A percentile compares a stretch with the other conserved stretches of the same genome.
Conservation (phyloP, 2,329 filamentous ascomycete species). For the Ceratocystis cacaofunesta region DNA sequence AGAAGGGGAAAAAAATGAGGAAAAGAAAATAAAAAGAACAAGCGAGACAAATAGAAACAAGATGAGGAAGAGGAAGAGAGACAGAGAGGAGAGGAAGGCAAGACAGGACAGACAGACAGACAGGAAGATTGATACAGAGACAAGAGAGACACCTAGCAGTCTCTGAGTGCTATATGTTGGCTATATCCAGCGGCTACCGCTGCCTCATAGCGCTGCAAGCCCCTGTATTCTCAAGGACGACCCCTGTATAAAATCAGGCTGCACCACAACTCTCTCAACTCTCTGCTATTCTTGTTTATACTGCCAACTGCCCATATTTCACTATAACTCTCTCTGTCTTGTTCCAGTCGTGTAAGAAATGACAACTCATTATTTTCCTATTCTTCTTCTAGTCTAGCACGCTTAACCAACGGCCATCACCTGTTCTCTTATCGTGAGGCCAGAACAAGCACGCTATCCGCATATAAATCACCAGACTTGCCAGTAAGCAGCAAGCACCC, state of each 20-base stretch:
- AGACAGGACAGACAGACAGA: neutral
- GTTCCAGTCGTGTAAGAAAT: neutral
- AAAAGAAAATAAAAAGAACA: conserved; percentile 9
- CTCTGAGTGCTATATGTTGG: too few species aligned
- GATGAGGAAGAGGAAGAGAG: neutral
- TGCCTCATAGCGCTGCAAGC: too few species aligned
- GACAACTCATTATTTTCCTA: neutral
- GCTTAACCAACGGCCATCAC: neutral
- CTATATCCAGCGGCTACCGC: too few species aligned
- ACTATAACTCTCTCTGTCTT: neutral
- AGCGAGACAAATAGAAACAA: neutral
- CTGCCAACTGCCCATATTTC: neutral
- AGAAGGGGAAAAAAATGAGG: neutral
- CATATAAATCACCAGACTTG: neutral
- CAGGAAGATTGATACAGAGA: too few species aligned
- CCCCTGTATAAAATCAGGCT: too few species aligned
- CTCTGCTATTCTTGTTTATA: too few species aligned
- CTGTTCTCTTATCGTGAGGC: neutral
- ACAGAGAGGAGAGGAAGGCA: conserved; percentile 2
- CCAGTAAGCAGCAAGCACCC: neutral
- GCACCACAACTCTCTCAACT: too few species aligned
- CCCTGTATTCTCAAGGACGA: too few species aligned
- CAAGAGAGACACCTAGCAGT: too few species aligned
- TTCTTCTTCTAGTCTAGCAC: neutral
- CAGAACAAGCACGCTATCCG: neutral